Evolutionary conservation across 1,284 basidiomycete species (phyloP).

Genomic region (Cerioporus squamosus): DNA sequence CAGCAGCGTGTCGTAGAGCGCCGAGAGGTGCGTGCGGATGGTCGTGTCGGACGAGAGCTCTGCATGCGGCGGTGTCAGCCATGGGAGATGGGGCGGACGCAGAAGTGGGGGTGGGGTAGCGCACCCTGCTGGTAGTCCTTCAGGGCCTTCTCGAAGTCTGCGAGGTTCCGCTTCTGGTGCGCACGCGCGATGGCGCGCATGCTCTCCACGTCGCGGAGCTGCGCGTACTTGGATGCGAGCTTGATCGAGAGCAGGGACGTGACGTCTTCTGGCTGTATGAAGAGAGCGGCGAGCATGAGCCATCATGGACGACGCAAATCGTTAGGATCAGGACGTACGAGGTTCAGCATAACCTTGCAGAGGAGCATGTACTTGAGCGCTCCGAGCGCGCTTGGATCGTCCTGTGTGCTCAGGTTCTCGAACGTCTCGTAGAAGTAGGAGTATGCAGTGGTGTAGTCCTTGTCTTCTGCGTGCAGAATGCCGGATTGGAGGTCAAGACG

Average conservation of each 20-base stretch:
- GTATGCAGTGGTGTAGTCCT: constrained; percentile 97
- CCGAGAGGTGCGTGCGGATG: constrained; percentile 91
- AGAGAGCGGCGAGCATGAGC: background rate
- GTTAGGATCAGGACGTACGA: constrained; percentile 55
- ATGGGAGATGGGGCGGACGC: background rate
- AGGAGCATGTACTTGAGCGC: constrained; percentile 98
- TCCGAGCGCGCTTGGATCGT: constrained; percentile 77
- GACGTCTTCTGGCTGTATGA: constrained; percentile 86
- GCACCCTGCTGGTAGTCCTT: constrained; percentile 87
- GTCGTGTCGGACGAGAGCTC: constrained; percentile 94
- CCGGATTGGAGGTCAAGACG: constrained; percentile 93
- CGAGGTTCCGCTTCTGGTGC: constrained; percentile 89
- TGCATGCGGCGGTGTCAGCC: constrained; percentile 33
- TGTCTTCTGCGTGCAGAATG: constrained; percentile 94
- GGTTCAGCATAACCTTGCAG: constrained; percentile 97
- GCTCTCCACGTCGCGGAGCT: constrained; percentile 85
- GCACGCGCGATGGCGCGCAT: constrained; percentile 95
- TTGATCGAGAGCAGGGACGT: constrained; percentile 86
- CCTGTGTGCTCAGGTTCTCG: constrained; percentile 76
- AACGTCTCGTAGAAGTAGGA: constrained; percentile 99
- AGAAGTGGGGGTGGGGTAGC: constrained; percentile 32
- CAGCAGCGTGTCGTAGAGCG: constrained; percentile 92
- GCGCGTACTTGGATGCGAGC: constrained; percentile 85
- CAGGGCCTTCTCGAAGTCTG: constrained; percentile 88
- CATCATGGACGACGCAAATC: background rate